phyloP scores from a whole-genome alignment of 306 rosid species.

The barrel medic (Medicago truncatula) region DNA sequence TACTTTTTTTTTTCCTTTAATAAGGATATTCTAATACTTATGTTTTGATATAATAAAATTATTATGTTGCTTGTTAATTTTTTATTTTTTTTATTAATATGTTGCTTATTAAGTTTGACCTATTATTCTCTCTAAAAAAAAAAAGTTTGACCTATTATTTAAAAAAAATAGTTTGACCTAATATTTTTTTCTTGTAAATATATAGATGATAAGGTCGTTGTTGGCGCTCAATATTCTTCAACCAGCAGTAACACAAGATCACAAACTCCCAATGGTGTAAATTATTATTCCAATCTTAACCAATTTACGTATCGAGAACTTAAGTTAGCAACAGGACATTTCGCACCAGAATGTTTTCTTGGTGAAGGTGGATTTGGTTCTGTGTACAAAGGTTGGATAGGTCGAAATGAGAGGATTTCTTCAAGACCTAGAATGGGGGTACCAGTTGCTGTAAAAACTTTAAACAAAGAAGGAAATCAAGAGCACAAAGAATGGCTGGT shows the following conservation, averaged over 20 bases:
- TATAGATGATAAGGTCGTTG: conserved; percentile 31
- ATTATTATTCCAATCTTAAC: conserved; percentile 47
- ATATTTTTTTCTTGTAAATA: conserved; percentile 40
- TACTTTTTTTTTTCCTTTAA: too few relatives aligned
- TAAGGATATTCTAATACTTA: background rate
- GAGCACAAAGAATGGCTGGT: conserved; percentile 78
- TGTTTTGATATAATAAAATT: background rate
- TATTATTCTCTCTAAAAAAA: too few relatives aligned
- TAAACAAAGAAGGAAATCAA: conserved; percentile 57
- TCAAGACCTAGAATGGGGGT: conserved; percentile 49
- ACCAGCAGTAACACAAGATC: too few relatives aligned
- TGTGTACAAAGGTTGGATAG: conserved; percentile 68
- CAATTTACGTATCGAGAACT: conserved; percentile 57
- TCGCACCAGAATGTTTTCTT: conserved; percentile 50
- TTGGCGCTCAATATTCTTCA: conserved; percentile 41
- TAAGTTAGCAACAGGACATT: conserved; percentile 52
- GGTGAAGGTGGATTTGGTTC: conserved; percentile 72
- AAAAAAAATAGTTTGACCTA: too few relatives aligned
- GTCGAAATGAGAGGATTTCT: conserved; percentile 40
- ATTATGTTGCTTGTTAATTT: background rate
- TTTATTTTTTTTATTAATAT: background rate
- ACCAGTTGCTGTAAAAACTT: conserved; percentile 69
- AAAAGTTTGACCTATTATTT: too few relatives aligned
- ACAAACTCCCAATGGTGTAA: background rate
- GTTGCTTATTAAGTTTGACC: background rate